Conservation (phyloP, 2,329 filamentous ascomycete genomes). For the Aspergillus transmontanensis region DNA sequence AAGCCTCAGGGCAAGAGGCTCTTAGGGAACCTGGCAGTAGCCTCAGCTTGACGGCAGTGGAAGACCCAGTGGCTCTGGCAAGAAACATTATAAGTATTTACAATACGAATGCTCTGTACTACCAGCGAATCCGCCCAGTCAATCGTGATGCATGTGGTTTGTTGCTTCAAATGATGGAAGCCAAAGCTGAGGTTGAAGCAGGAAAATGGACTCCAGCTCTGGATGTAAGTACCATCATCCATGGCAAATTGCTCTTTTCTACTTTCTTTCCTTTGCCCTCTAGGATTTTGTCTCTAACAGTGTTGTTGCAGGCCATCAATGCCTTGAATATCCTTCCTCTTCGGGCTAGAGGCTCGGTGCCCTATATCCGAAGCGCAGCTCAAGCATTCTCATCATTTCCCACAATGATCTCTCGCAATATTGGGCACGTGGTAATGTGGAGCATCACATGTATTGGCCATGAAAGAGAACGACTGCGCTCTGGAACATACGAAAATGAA, state of each 20-base stretch:
- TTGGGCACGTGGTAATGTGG: constrained; percentile 92
- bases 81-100: constrained; percentile 66
- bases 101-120: constrained; percentile 61
- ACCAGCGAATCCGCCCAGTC: constrained; percentile 58
- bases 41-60: constrained; percentile 66
- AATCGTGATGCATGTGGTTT: constrained; percentile 63
- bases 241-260: too few species aligned
- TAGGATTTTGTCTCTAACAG: constrained; percentile 11
- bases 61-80: constrained; percentile 67
- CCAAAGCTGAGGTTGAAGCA: constrained; percentile 61
- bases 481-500: constrained; percentile 68
- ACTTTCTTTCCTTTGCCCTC: not conserved
- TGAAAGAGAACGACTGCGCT: constrained; percentile 71
- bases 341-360: constrained; percentile 71
- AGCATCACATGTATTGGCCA: constrained; percentile 82
- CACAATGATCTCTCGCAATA: constrained; percentile 80
- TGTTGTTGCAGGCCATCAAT: constrained; percentile 64
- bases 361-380: constrained; percentile 76
- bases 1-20: constrained; percentile 47
- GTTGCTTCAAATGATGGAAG: constrained; percentile 62
- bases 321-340: constrained; percentile 78
- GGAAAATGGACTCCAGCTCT: constrained; percentile 64
- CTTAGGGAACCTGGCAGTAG: constrained; percentile 45
- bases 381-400: constrained; percentile 78
- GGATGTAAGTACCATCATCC: constrained; percentile 55